Base-by-base conservation (phyloP, 495 filamentous ascomycete genomes). In the Penicillium atrosanguineum region DNA sequence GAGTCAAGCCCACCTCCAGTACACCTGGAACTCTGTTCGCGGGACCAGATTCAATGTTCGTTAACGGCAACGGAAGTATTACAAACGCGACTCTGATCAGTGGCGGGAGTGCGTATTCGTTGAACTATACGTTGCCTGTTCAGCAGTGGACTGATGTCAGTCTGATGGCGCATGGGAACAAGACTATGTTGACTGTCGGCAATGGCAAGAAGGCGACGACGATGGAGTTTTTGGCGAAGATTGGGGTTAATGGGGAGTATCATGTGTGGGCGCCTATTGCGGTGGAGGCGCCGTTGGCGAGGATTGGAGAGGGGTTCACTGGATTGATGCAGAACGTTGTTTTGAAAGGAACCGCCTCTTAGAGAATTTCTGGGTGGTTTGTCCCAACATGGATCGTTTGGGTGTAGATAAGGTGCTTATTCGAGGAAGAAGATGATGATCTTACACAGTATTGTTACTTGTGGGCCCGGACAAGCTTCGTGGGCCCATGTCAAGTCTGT, bases 281-380 rank as follows among this genome's bases (percentile, higher is more conserved):
- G 0, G 64, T 82, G 51, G 77, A 79, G 62, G 79, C 77, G 41
- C 79, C 79, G 40, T 42, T 82, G 42, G 39, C 55, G 15, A 45
- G 55, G 25, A 61, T 81, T 31, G 76, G 72, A 0, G 75, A 74
- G n/a, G 62, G 61, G 5, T 64, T 64, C 40, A 52, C 47, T 6
- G 61, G 64, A 53, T 29, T 59, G 48, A 57, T 68, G 44, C 59
- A 62, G 59, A 48, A 60, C 38, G 40, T 63, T 36, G 26, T 56
- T 15, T 44, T 64, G 29, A 52, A 34, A 19, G 51, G 53, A 7
- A 34, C 31, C 12, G 31, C 31, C 11, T 34, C 1, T 11, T 34
- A 34, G 31, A 12, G 31, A 14, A 45, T 46, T 44, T 48, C 50
- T 19, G 21, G 23, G 4, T 50, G 31, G 20, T 21, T 2, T 2